Base-by-base conservation (phyloP, 768 basidiomycete genomes). In the Termitomyces sp. region DNA sequence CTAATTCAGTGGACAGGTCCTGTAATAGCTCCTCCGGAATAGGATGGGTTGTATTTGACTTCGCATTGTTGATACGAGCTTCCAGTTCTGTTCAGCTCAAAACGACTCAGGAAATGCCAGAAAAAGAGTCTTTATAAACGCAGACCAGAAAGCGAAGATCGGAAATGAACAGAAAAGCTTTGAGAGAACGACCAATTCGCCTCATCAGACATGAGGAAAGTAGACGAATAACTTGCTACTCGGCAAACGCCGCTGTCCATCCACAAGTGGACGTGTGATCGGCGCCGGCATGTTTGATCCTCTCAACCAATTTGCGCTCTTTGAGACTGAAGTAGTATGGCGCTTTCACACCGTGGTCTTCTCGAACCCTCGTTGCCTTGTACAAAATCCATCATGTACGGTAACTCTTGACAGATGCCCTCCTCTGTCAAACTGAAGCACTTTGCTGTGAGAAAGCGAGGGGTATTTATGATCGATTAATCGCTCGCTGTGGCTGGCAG, bases 71-170 rank as follows among this genome's bases (percentile, higher is more conserved):
- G 40, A 88, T 65, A 34, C 78, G 81, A 4, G 75, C 67, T 57
- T 77, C 69, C 56, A 88, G 66, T 56, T 81, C 86, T 87, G 65
- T 64, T 44, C 46, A 58, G 47, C 57, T 53, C 37, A 49, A 53
- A 54, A 13, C 18, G 22, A 55, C 62, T 69, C 61, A 61, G 66
- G 53, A 51, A 48, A 53, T 26, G 30, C 52, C 51, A 60, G 51
- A 44, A 20, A 12, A 39, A 14, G 27, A 52, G 18, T 61, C 45
- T 66, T 55, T 47, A 51, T 43, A 56, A 53, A 58, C 58, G 72
- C 81, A 71, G 73, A 86, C 85, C 83, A 67, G 75, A 69, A 57
- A 77, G 76, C 46, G 76, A 69, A 7, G 76, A 66, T 62, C 83
- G 81, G 63, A 87, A 87, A 44, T 78, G 68, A 16, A 69, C 58